phyloP scores from a whole-genome alignment of 176 grass and related monocot species.

The Musa troglodytarum region DNA sequence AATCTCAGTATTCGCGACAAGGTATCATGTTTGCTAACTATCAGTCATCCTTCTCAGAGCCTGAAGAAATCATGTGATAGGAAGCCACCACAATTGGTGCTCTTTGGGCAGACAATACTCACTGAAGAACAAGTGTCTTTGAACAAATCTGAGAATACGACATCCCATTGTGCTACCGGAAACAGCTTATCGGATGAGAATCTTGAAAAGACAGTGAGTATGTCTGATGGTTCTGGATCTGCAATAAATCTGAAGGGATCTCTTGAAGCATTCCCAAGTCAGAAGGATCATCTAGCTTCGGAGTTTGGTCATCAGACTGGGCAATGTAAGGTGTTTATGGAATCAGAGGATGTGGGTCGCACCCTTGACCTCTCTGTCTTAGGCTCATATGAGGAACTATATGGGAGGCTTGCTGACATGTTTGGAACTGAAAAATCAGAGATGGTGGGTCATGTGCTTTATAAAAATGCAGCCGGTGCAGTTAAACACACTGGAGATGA shows the following conservation, averaged over 20 bases:
- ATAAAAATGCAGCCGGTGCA: conserved; percentile 47
- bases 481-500: conserved; percentile 55
- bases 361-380: conserved; percentile 58
- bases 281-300: not conserved
- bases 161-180: conserved; percentile 10
- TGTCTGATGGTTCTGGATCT: conserved; percentile 57
- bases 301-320: conserved; percentile 31
- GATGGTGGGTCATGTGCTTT: conserved; percentile 49
- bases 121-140: conserved; percentile 62
- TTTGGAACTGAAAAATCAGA: conserved; percentile 45
- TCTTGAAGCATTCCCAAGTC: conserved; percentile 17
- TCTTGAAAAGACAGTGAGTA: conserved; percentile 39
- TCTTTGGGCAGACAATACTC: conserved; percentile 64
- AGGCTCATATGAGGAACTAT: conserved; percentile 65
- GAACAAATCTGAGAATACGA: conserved; percentile 1
- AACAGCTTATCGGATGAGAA: conserved; percentile 40
- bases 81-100: conserved; percentile 41
- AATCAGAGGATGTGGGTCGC: conserved; percentile 71
- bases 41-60: conserved; percentile 22
- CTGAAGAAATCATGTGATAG: conserved; percentile 25
- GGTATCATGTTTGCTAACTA: conserved; percentile 9
- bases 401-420: conserved; percentile 50
- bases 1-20: conserved; percentile 10
- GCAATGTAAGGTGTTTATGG: conserved; percentile 78
- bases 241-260: conserved; percentile 48